A percentile compares a stretch with the other conserved stretches of the same genome.
Conservation (phyloP, 257 asterid genomes). For the Haberlea rhodopensis region DNA sequence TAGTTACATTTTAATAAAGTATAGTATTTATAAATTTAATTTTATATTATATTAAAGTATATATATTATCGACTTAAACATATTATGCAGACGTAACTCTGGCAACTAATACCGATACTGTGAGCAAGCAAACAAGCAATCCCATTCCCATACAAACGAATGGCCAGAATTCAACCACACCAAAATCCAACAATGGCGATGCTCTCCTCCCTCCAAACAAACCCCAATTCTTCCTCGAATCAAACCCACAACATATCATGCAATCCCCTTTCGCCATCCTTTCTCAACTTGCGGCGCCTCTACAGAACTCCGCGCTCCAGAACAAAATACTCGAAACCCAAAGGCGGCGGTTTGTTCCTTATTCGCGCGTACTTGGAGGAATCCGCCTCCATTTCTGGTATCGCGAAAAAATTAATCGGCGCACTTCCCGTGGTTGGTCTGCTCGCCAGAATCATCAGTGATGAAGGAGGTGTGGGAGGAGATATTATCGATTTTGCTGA, state of each 20-base stretch:
- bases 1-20: no score
- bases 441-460: conserved; percentile 67
- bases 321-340: conserved; percentile 31
- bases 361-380: conserved; percentile 82
- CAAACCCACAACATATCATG: conserved; percentile 34
- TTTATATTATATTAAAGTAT: no score
- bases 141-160: conserved; percentile 31
- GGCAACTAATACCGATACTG: no score
- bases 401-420: conserved; percentile 76
- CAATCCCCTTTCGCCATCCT: conserved; percentile 48
- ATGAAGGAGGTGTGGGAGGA: conserved; percentile 85
- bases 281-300: conserved; percentile 45
- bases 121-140: neutral
- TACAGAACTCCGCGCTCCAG: conserved; percentile 35
- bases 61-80: no score
- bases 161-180: conserved; percentile 49
- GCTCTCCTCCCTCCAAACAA: conserved; percentile 63
- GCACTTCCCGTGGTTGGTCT: conserved; percentile 87
- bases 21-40: no score
- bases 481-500: conserved; percentile 86
- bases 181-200: conserved; percentile 51
- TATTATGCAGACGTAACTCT: no score
- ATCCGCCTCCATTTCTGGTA: conserved; percentile 60
- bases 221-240: conserved; percentile 34
- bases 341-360: conserved; percentile 33